Base-by-base conservation (phyloP, 176 grass and related monocot species). In the Oryza nivara region DNA sequence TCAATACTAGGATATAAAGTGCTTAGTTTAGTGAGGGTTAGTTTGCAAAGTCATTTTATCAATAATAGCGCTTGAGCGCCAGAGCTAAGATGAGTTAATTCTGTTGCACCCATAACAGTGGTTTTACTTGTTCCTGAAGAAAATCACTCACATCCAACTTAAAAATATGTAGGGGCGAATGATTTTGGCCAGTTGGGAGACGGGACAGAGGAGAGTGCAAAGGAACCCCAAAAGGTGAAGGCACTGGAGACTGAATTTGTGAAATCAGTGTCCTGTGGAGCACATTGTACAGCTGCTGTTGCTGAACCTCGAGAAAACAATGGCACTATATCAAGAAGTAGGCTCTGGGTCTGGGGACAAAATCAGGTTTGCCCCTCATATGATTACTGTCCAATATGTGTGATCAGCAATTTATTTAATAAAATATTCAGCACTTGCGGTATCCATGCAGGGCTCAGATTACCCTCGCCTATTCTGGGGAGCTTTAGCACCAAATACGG, bases 171-270 rank as follows among this genome's bases (percentile, higher is more conserved):
- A 98, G 96, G 96, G 83, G 88, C 91, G 23, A 98, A 95, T 93
- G 96, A 95, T 60, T 98, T 90, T 82, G 96, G 96, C 46, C 92
- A 98, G 85, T 82, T 98, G 87, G 96, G 96, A 89, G 93, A 98
- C 93, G 96, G 96, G 34, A 92, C 93, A 65, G 96, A 98, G 77
- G 87, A 95, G 49, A 93, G 87, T 51, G 74, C 85, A 36, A 89
- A 95, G 77, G 88, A 90, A 38, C 96, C 93, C 16, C 88, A 92
- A 80, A 95, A 81, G 75, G 91, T 98, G 65, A 95, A 90, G 15
- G 81, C 88, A 54, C 74, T 95, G 87, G 79, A 92, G 22, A 83
- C 91, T 32, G 93, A 98, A 72, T 87, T 90, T 89, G 91, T 98
- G 81, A 98, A 93, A 87, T 92, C 80, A 34, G 91, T 98, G n/a